Evolutionary conservation across 2,329 filamentous ascomycete genomes (phyloP), one percentile per base, ranked within the genome.

Genomic region (Fusarium concolor): DNA sequence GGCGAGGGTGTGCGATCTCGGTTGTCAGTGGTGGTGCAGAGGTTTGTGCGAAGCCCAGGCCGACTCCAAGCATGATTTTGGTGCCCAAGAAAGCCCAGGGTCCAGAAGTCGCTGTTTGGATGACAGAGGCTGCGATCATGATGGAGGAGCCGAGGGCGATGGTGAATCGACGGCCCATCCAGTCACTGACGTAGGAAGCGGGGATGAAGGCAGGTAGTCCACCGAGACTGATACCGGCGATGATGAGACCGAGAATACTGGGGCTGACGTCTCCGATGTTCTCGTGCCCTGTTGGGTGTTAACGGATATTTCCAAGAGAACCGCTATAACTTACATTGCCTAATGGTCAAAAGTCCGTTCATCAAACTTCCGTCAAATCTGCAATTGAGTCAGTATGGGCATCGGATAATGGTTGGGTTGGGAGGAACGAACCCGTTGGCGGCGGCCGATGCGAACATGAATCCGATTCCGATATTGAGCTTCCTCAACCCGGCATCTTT

Each of bases 181-280:
- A 64, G 11, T 67, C 63, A 28, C 67, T 63, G 7, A 57, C 43
- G 20, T 69, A 60, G 9, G 67, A 57, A 26, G 65, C 67, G 2
- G 67, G 54, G 6, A 65, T 65, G 3, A 69, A 51, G 6, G 65
- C 59, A 3, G 67, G 65, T 4, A 69, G 49, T n/a, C 67, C 65
- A 12, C 67, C 65, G 15, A 69, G 62, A 14, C 67, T 69, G 17
- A 69, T 65, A 6, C 67, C 58, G 10, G 67, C 65, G 29, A 69
- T 69, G n/a, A 69, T 68, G 14, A 65, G 53, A 9, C 62, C 62
- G 15, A 65, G 42, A 29, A 64, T 64, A 11, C 59, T 65, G 7
- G 59, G 54, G 53, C 62, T 65, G 29, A 65, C 59, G 5, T 57
- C 41, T 41, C 62, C 62, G 10, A 65, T 65, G 20, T 65, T 56